phyloP scores from a whole-genome alignment of 202 grass and related monocot genomes.

The Panicum hallii region DNA sequence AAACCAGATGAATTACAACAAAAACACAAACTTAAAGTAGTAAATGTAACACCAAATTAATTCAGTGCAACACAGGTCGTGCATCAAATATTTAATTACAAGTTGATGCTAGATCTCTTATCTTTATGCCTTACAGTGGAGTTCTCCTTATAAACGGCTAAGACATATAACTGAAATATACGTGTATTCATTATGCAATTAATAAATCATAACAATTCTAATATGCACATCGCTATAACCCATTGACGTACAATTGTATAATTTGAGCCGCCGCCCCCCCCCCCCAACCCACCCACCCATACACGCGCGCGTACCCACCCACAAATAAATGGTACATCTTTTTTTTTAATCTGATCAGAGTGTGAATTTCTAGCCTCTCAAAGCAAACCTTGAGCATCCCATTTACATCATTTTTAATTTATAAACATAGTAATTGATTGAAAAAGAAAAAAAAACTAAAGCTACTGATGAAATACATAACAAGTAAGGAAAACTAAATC shows the following conservation, averaged over 20 bases:
- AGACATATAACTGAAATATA: slow-evolving; percentile 31
- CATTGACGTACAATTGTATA: background rate
- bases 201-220: slow-evolving; percentile 18
- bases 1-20: slow-evolving; percentile 9
- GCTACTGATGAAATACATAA: slow-evolving; percentile 24
- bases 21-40: slow-evolving; percentile 21
- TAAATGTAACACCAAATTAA: slow-evolving; percentile 25
- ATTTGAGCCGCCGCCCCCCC: background rate
- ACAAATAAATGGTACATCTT: background rate
- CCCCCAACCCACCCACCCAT: no score
- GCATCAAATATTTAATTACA: background rate
- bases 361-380: slow-evolving; percentile 1
- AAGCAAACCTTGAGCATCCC: slow-evolving; percentile 12
- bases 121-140: slow-evolving; percentile 11
- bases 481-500: background rate
- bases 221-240: slow-evolving; percentile 1
- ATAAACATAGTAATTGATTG: slow-evolving; percentile 9
- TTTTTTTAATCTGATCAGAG: slow-evolving; percentile 11
- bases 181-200: background rate
- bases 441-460: background rate
- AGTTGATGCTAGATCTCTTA: background rate
- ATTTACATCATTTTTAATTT: background rate
- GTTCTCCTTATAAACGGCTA: slow-evolving; percentile 18
- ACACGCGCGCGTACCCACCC: no score
- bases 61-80: background rate